Base-by-base conservation (phyloP, 257 asterid genomes). In the Solanum rostratum region DNA sequence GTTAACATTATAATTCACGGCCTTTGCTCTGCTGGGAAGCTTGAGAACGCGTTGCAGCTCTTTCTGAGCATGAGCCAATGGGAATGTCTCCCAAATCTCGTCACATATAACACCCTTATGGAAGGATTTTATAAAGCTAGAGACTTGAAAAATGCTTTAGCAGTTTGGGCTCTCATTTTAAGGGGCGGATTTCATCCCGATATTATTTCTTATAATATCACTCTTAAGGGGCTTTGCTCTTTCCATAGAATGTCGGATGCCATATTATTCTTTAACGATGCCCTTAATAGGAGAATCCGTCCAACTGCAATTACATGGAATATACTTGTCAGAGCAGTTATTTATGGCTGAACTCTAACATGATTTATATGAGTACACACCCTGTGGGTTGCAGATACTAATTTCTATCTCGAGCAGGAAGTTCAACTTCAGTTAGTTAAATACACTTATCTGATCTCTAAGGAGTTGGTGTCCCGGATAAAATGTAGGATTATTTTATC, bases 1-100 rank as follows among this genome's bases (percentile, higher is more conserved):
- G 93, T 93, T 87, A 97, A 97, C 86, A 94, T 97, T 86, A 88
- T 95, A 89, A 93, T 96, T 86, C 99, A 96, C 71, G 99, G 99
- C 83, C 94, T 96, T 78, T 96, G 98, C 88, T 88, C 93, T 70
- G 91, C 84, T 39, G 94, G 95, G 52, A 91, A 91, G 89, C 89
- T 88, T 87, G 90, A 86, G 79, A 81, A 71, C 52, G 97, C 96
- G 70, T 68, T 91, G 87, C 86, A 91, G 2, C 79, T 95, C 82
- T 96, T 91, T 90, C 80, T 94, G 84, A 90, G 89, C 87, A 97
- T 95, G 98, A 90, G 86, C 71, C 80, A 68, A 63, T 66, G 83
- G 90, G 87, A 88, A 79, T 92, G 94, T 88, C 84, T 87, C 70
- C 98, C 98, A 11, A 92, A 90, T 89, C 93, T 97, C 41, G 97